Evolutionary conservation across 139 green algal genomes (phyloP).

Genomic region (Yamagishiella unicocca): DNA sequence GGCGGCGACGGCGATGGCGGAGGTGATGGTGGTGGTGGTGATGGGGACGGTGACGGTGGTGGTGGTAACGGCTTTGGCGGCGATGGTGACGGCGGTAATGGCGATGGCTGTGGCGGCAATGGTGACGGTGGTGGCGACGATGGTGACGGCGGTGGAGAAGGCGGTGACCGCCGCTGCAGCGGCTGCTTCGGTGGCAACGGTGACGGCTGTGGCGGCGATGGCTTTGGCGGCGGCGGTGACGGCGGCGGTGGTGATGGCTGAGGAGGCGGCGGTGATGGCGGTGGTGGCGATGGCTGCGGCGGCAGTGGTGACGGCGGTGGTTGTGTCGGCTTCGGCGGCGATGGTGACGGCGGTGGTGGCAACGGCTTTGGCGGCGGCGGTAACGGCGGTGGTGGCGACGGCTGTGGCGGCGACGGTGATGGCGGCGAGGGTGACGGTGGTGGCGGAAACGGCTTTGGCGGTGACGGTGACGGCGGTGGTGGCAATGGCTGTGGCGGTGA

Average conservation of each 20-base stretch:
- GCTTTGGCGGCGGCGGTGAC: not conserved
- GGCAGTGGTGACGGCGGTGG: not conserved
- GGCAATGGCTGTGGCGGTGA: not conserved
- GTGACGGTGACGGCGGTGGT: too few relatives aligned
- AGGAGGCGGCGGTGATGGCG: not conserved
- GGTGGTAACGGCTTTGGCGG: not conserved
- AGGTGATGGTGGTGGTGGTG: not conserved
- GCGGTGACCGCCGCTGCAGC: not conserved
- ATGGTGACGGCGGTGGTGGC: conserved; percentile 1
- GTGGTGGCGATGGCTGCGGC: not conserved
- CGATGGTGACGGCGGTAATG: not conserved
- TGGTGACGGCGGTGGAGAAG: not conserved
- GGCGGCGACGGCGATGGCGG: not conserved
- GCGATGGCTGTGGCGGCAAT: not conserved
- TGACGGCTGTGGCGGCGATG: not conserved
- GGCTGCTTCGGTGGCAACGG: not conserved
- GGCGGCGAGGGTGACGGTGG: not conserved
- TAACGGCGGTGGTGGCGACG: not conserved
- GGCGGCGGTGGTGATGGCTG: not conserved
- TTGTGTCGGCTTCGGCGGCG: not conserved
- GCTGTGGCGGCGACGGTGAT: not conserved
- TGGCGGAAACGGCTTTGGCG: too few relatives aligned
- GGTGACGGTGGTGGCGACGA: not conserved
- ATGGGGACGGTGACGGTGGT: not conserved
- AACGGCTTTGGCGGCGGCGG: not conserved